A percentile compares a stretch with the other conserved stretches of the same genome.
These are phyloP conservation scores for Enterospora canceri DNA, from an alignment of 371 early-diverging fungal genomes.

Conservation along the genomic window DNA sequence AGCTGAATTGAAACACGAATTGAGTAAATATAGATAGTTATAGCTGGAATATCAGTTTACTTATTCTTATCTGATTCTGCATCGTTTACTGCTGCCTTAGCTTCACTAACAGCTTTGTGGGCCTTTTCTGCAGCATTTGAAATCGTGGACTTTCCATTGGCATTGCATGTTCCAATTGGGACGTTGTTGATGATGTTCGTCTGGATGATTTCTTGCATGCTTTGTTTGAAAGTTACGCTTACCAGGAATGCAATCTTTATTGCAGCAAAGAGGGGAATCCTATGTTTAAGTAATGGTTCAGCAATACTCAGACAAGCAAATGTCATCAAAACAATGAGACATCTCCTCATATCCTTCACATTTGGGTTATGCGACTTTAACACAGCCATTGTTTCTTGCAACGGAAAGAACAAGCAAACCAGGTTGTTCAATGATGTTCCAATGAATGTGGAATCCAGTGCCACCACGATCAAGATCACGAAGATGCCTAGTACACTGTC, in stretches of 20 bases:
- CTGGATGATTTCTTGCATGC: neutral
- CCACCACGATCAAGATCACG: neutral
- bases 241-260: conserved; percentile 4
- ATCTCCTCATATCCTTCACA: neutral
- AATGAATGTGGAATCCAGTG: neutral
- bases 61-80: neutral
- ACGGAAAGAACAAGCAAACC: conserved; percentile 1
- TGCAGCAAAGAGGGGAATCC: conserved; percentile 5
- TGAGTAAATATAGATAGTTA: neutral
- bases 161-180: neutral
- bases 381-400: conserved; percentile 3
- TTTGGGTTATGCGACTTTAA: conserved; percentile 5
- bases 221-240: neutral
- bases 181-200: neutral
- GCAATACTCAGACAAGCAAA: neutral
- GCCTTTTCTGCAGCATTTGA: neutral
- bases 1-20: conserved; percentile 10
- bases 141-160: neutral
- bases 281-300: neutral
- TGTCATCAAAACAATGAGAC: neutral
- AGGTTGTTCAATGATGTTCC: neutral
- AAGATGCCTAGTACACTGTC: neutral
- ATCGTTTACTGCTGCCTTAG: neutral
- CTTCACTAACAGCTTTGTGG: neutral
- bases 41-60: neutral